Conservation (phyloP, 495 filamentous ascomycete species). For the Amphirosellinia nigrospora region DNA sequence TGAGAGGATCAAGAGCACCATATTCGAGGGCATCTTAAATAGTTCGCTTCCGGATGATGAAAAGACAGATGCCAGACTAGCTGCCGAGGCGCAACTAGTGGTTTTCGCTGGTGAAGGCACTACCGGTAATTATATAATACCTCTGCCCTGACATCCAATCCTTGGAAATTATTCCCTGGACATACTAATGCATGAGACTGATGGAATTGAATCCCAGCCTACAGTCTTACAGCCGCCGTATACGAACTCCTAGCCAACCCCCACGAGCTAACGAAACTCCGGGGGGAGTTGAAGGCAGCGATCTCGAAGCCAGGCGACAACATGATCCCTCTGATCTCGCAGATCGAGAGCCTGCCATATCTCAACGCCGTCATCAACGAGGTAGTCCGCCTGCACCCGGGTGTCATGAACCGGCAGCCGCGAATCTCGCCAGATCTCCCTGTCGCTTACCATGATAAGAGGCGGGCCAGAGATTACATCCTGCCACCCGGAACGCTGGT, state of each 20-base stretch:
- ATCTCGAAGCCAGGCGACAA: background rate
- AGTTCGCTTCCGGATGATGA: background rate
- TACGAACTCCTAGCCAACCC: background rate
- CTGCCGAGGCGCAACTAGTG: background rate
- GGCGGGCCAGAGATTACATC: background rate
- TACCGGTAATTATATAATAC: background rate
- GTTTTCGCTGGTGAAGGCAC: background rate
- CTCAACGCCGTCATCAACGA: background rate
- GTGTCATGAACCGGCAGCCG: background rate
- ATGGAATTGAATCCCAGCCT: background rate
- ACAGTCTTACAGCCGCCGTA: background rate
- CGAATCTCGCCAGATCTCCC: background rate
- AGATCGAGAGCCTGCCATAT: background rate
- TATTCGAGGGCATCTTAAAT: background rate
- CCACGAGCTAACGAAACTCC: background rate
- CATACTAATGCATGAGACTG: background rate
- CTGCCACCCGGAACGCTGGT: background rate
- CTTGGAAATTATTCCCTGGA: background rate
- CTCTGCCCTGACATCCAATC: background rate
- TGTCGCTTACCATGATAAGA: background rate
- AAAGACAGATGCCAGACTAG: background rate
- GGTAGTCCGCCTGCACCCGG: background rate
- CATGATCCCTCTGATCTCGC: background rate
- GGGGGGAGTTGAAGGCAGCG: background rate
- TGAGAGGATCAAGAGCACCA: background rate